Conservation (phyloP, 179 eudicot genomes). For the Actinidia polygama region DNA sequence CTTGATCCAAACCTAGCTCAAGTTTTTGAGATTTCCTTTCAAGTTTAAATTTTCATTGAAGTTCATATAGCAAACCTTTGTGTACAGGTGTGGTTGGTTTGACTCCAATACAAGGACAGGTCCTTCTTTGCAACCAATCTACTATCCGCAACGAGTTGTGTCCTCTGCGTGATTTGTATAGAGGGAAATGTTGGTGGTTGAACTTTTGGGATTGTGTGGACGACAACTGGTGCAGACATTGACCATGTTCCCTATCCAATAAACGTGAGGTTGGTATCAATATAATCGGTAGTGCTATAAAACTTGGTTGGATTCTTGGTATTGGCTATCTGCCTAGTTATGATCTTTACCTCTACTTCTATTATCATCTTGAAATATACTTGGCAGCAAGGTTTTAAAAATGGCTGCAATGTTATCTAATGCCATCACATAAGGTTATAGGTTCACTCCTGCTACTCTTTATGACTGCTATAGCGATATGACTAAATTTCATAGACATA, state of each 20-base stretch:
- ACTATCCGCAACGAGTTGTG: neutral
- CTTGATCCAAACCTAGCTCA: no score
- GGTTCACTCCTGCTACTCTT: no score
- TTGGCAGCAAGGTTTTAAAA: neutral
- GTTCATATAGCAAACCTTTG: neutral
- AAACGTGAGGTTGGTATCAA: constrained; percentile 17
- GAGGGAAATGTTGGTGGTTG: constrained; percentile 14
- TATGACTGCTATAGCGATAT: no score
- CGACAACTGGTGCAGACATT: neutral
- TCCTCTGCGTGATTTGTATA: constrained; percentile 17
- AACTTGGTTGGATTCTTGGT: neutral
- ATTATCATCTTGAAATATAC: neutral
- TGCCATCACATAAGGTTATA: no score
- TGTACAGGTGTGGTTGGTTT: constrained; percentile 72
- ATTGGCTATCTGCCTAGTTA: neutral
- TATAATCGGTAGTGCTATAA: neutral
- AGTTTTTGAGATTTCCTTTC: constrained; percentile 1
- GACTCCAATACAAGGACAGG: constrained; percentile 51
- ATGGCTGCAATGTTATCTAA: no score
- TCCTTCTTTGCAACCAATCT: neutral
- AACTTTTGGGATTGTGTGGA: neutral
- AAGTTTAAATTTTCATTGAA: neutral
- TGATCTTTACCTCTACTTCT: neutral
- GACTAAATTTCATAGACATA: no score
- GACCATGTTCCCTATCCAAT: neutral